These are phyloP conservation scores for Fusarium avenaceum DNA, from an alignment of 2,329 filamentous ascomycete species.

Conservation along the genomic window DNA sequence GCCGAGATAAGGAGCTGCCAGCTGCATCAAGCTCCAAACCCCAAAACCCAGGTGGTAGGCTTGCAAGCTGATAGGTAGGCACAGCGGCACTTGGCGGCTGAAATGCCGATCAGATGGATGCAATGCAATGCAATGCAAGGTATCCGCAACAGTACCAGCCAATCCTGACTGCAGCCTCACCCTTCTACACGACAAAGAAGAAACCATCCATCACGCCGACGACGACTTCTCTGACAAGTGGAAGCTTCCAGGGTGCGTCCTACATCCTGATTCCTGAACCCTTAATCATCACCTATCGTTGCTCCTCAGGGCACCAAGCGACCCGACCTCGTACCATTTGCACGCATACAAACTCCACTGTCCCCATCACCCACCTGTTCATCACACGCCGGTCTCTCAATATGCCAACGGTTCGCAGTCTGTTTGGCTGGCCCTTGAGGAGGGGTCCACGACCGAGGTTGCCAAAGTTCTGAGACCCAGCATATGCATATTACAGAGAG, in stretches of 20 bases:
- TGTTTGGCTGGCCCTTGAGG: not conserved
- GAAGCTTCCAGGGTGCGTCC: constrained; percentile 17
- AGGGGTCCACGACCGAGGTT: not conserved
- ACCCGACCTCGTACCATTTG: constrained; percentile 3
- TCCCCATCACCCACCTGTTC: constrained; percentile 22
- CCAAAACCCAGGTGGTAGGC: constrained; percentile 3
- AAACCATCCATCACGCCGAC: constrained; percentile 22
- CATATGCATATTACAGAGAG: constrained; percentile 6
- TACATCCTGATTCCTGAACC: constrained; percentile 16
- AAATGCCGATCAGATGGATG: constrained; percentile 38
- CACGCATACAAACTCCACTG: constrained; percentile 21
- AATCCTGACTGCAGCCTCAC: constrained; percentile 33
- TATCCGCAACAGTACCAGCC: constrained; percentile 8
- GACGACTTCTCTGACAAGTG: not conserved
- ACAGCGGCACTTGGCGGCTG: constrained; percentile 39
- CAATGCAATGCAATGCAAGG: constrained; percentile 27
- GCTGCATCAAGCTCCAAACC: not conserved
- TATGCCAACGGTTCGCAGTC: constrained; percentile 10
- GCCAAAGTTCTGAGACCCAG: constrained; percentile 12
- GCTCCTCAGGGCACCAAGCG: constrained; percentile 23
- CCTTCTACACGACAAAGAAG: constrained; percentile 15
- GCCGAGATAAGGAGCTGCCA: not conserved
- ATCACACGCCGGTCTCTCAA: constrained; percentile 24
- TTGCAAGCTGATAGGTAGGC: constrained; percentile 10
- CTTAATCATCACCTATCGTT: constrained; percentile 9